These are phyloP conservation scores for Alternaria ventricosa DNA, from an alignment of 2,329 filamentous ascomycete genomes.

Conservation along the genomic window DNA sequence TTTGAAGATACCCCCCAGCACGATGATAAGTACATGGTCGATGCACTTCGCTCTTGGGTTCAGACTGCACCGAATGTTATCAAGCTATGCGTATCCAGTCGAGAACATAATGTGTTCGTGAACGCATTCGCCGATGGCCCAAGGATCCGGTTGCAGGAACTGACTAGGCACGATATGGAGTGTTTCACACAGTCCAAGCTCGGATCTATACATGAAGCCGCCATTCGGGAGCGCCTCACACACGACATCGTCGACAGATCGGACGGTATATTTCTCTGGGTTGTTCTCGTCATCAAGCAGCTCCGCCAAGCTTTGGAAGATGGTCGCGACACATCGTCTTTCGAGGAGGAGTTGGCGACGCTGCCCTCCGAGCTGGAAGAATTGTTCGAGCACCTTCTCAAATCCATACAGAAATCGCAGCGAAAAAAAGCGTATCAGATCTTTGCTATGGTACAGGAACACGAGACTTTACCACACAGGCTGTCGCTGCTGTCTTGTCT, in stretches of 20 bases:
- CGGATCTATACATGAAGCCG: background rate
- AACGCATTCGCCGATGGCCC: background rate
- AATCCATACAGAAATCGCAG: too few species aligned
- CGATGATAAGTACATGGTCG: background rate
- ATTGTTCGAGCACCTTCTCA: background rate
- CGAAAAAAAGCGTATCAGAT: too few species aligned
- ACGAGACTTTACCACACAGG: background rate
- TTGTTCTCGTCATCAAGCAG: background rate
- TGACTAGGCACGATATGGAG: background rate
- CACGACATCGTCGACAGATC: fast-evolving
- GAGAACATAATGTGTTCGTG: background rate
- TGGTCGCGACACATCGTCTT: too few species aligned
- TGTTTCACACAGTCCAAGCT: background rate
- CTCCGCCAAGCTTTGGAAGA: background rate
- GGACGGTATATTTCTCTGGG: background rate
- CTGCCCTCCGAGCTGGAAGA: background rate
- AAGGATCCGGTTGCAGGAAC: background rate
- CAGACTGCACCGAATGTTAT: too few species aligned
- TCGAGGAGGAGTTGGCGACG: background rate
- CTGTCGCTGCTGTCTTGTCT: background rate
- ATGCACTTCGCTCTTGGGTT: too few species aligned
- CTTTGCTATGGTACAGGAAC: background rate
- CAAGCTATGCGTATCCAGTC: background rate
- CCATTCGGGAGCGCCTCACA: background rate
- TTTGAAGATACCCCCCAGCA: fast-evolving